Base-by-base conservation (phyloP, 148 eudicot species). In the Fallopia convolvulus region DNA sequence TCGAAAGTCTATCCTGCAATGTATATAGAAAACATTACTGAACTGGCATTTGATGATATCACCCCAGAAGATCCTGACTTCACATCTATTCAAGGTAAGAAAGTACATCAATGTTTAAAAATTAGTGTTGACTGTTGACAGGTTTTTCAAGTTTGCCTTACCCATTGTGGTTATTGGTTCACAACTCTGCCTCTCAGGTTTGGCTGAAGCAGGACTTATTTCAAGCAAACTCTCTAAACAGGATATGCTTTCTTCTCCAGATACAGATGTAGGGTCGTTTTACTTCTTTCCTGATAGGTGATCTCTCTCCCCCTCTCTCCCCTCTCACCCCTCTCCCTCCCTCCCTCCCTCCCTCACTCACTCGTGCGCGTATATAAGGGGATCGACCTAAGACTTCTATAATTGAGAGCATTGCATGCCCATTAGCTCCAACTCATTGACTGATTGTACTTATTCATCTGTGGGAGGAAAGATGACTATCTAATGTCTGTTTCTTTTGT, bases 121-220 rank as follows among this genome's bases (percentile, higher is more conserved):
- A 8, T 7, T 78, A 13, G 41, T 73, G 75, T 0, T 47, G 30
- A 20, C 50, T 8, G 49, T 18, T 72, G 61, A 80, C 40, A 18
- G 63, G 56, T 75, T 32, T 74, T 75, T 72, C 74, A 8, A 58
- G 74, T 52, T 17, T 81, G 75, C 63, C 12, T 58, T 70, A 33
- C 50, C 10, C 70, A 73, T 39, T 60, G 58, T 80, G 66, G 77
- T 32, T 5, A 39, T 30, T 79, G 66, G 46, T 74, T 39, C 63
- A 76, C 66, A 78, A 70, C 48, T 55, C 56, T 61, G 75, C 77
- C 23, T 76, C 49, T 85, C 89, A 92, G 99, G 99, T 63, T 86
- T 95, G 87, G 99, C 99, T 33, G 99, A 95, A 90, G 99, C 99
- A 78, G 99, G 99, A 75, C 97, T 95, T 72, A 92, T 95, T 77